Percentiles rank a stretch among this genome's conserved stretches.
These are phyloP conservation scores for Helotiales sp. DNA, from an alignment of 2,329 filamentous ascomycete genomes.

Conservation along the genomic window DNA sequence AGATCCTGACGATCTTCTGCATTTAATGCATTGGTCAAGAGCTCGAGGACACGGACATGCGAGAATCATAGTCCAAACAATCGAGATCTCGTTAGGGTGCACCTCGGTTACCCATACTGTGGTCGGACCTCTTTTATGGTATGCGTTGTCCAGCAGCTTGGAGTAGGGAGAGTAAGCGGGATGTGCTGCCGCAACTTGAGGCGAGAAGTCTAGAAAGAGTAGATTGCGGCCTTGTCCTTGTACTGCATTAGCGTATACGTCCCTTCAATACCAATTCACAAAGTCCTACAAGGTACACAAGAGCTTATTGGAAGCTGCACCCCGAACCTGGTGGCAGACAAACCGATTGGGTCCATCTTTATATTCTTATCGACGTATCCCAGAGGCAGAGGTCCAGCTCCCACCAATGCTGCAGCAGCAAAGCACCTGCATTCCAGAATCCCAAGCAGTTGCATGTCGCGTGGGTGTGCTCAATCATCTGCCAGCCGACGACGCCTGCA, in stretches of 20 bases:
- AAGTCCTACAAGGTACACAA: not conserved
- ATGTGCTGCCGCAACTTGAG: too few species aligned
- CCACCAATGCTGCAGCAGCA: not conserved
- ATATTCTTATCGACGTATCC: not conserved
- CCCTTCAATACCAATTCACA: not conserved
- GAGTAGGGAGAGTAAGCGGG: not conserved
- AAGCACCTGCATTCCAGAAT: not conserved
- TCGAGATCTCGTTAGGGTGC: not conserved
- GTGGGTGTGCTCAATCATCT: too few species aligned
- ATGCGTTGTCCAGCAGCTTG: not conserved
- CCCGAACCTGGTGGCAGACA: not conserved
- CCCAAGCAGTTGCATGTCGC: too few species aligned
- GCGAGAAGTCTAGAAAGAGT: not conserved
- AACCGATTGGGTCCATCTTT: not conserved
- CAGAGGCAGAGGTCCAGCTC: too few species aligned
- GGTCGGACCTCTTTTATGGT: not conserved
- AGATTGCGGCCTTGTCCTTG: not conserved
- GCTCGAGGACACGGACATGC: not conserved
- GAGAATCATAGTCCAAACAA: not conserved
- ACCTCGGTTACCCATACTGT: not conserved
- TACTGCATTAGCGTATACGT: not conserved
- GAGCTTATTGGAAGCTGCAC: not conserved
- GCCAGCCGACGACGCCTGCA: too few species aligned
- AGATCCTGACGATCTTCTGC: not conserved
- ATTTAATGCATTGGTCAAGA: not conserved